Evolutionary conservation across 768 basidiomycete species (phyloP), one percentile per base, ranked within the genome.

Genomic region (Mycena pura): DNA sequence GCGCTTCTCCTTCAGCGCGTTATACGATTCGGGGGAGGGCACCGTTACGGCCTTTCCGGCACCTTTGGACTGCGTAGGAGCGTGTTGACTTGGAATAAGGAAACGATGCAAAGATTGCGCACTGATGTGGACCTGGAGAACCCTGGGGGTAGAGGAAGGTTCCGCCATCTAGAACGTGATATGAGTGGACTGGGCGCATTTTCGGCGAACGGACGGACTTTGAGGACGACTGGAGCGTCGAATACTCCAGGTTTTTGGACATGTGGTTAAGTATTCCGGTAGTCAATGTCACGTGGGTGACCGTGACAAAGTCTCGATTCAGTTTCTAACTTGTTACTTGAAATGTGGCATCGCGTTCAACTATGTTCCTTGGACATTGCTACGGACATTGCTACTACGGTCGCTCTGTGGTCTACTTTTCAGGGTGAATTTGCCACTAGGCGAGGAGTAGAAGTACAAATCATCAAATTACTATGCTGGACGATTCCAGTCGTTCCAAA

Each of bases 1-100:
- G 25, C 92, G 87, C 68, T 84, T 88, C 64, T 85, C 85, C 71
- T 93, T 93, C 60, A 95, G 78, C 22, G 76, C 73, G 63, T 89
- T 84, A 66, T 92, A 87, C 4, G 86, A 85, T 21, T 75, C 77
- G 5, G 83, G 74, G 0, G 81, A 68, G 17, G 75, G 66, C 0
- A 74, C 66, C 0, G 43, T 69, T 58, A 64, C 76, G 65, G 55
- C 43, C 72, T 85, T 73, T 68, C 70, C 46, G 59, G 74, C 62
- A 36, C 73, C 67, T 71, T 73, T 84, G 25, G 82, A 74, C 86
- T 90, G 70, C 52, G 41, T 39, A 8, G 39, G 5, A 45, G 39
- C 31, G 31, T 36, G 32, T 45, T 60, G 31, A 49, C 31, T 31
- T 21, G 17, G 27, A 25, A 10, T 13, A 45, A 25, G 48, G n/a